Percentiles rank a stretch among this genome's conserved stretches.
Conservation (phyloP, 179 eudicot species). For the Heliamphora ciliata region DNA sequence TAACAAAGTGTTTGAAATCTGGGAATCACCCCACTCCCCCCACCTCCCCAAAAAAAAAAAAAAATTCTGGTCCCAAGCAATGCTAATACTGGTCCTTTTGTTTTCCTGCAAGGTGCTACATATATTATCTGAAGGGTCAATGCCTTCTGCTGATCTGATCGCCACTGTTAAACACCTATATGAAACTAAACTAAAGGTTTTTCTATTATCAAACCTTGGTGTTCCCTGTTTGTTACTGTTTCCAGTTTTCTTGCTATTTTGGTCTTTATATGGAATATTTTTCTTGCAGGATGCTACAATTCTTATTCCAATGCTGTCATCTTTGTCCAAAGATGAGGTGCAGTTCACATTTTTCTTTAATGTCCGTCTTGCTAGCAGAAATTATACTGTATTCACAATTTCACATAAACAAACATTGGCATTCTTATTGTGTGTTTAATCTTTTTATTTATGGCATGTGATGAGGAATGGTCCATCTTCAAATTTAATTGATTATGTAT, state of each 20-base stretch:
- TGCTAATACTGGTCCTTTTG: slow-evolving; percentile 13
- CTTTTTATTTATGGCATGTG: not conserved
- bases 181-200: slow-evolving; percentile 84
- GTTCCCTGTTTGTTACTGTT: not conserved
- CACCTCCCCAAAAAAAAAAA: too few relatives aligned
- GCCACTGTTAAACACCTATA: slow-evolving; percentile 69
- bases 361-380: too few relatives aligned
- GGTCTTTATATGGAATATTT: slow-evolving; percentile 17
- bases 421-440: not conserved
- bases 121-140: slow-evolving; percentile 59
- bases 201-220: slow-evolving; percentile 6
- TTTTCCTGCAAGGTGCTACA: slow-evolving; percentile 56
- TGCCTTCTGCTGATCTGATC: slow-evolving; percentile 69
- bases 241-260: not conserved
- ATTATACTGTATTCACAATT: too few relatives aligned
- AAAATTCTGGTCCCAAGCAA: not conserved
- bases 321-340: slow-evolving; percentile 81
- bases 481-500: not conserved
- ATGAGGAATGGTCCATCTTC: not conserved
- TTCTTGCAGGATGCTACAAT: slow-evolving; percentile 75
- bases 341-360: slow-evolving; percentile 8
- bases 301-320: slow-evolving; percentile 72
- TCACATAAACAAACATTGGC: too few relatives aligned
- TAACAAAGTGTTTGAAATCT: not conserved
- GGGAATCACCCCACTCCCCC: not conserved